Evolutionary conservation across 257 asterid genomes (phyloP), one percentile per base, ranked within the genome.

Genomic region (Jasminum sambac): DNA sequence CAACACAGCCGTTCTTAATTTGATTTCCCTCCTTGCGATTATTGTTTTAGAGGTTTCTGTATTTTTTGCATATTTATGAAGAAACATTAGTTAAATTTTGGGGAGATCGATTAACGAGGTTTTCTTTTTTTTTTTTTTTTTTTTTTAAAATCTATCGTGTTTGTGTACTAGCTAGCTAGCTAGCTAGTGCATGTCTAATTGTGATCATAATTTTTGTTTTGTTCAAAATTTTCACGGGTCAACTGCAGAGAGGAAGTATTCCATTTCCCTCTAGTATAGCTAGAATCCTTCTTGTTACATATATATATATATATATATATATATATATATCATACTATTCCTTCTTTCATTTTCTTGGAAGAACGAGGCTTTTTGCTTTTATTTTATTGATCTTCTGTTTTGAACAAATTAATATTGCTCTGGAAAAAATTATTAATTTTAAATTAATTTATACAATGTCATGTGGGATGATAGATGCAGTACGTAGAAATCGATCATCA

Each of bases 401-500:
- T 4, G 36, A 30, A 30, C 7, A n/a, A 19, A n/a, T n/a, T n/a
- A n/a, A n/a, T 17, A 50, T 50, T 50, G 7, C 59, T 50, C 26
- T 50, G n/a, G 5, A n/a, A 50, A 48, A 50, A 19, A 10, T 30
- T 14, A n/a, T 50, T 5, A 17, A 2, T 50, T 50, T 50, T 50
- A 17, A 17, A 50, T 6, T 55, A 17, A 50, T 6, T 55, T 55
- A 14, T 55, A 23, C 12, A 23, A 23, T 21, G 5, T 55, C 6
- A 2, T 23, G n/a, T 21, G 62, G 14, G 8, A 23, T 21, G 11
- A 23, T 11, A n/a, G 9, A 37, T 63, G 50, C n/a, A 37, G 99
- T 40, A 94, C 98, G 99, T 94, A 1, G 99, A 94, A 76, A n/a
- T n/a, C n/a, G n/a, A 94, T 94, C 34, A 85, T 94, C 74, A 94